Evolutionary conservation across 768 basidiomycete genomes (phyloP).

Genomic region (Amanita fuliginea): DNA sequence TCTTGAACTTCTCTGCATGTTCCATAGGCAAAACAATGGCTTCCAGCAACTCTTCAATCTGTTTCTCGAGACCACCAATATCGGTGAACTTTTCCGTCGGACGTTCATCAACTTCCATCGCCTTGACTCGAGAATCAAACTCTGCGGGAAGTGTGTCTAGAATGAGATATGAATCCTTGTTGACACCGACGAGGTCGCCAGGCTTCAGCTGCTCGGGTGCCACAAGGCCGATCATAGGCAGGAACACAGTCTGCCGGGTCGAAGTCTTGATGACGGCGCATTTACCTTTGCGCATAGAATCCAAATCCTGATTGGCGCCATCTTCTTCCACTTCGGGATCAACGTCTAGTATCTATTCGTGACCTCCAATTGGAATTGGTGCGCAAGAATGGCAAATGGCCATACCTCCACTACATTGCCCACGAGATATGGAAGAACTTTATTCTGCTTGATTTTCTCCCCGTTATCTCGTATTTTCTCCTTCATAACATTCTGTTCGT

Average conservation of each 20-base stretch:
- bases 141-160: constrained; percentile 94
- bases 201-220: constrained; percentile 85
- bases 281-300: constrained; percentile 95
- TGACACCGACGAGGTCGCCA: constrained; percentile 93
- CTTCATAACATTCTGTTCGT: constrained; percentile 94
- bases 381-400: not conserved
- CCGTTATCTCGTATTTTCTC: constrained; percentile 98
- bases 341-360: constrained; percentile 75
- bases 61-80: constrained; percentile 97
- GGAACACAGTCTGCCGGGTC: constrained; percentile 96
- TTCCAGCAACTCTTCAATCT: constrained; percentile 97
- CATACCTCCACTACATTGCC: constrained; percentile 94
- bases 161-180: constrained; percentile 98
- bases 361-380: not conserved
- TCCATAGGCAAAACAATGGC: constrained; percentile 99
- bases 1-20: constrained; percentile 97
- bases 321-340: constrained; percentile 91
- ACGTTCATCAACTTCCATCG: constrained; percentile 98
- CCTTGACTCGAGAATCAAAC: constrained; percentile 96
- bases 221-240: constrained; percentile 95
- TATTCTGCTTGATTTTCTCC: constrained; percentile 99
- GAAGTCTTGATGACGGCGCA: constrained; percentile 99
- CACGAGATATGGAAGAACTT: constrained; percentile 95
- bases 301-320: constrained; percentile 91
- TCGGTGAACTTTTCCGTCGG: constrained; percentile 97